These are phyloP conservation scores for Entomophthora muscae DNA, from an alignment of 371 early-diverging fungal genomes.

Conservation along the genomic window DNA sequence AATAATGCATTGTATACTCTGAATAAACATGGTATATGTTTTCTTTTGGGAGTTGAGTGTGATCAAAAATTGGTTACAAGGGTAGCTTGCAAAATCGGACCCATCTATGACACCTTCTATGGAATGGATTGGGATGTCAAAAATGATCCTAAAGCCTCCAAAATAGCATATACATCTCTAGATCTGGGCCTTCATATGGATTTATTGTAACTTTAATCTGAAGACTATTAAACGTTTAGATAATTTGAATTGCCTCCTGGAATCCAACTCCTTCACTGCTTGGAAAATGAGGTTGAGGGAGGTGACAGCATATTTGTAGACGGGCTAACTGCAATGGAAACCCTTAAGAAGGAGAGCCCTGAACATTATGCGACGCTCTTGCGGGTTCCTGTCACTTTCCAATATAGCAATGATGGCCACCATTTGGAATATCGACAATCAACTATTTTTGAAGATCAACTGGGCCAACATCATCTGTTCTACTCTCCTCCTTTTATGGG, in stretches of 20 bases:
- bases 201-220: conserved; percentile 40
- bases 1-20: conserved; percentile 32
- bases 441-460: conserved; percentile 38
- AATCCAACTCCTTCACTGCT: conserved; percentile 61
- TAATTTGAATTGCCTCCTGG: conserved; percentile 77
- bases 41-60: conserved; percentile 48
- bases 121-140: conserved; percentile 71
- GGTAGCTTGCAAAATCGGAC: conserved; percentile 55
- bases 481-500: conserved; percentile 88
- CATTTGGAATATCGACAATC: conserved; percentile 52
- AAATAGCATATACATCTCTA: conserved; percentile 75
- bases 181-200: conserved; percentile 84
- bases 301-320: conserved; percentile 70
- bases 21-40: conserved; percentile 48
- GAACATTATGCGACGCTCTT: conserved; percentile 37
- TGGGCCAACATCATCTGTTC: too few relatives aligned
- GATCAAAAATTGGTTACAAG: conserved; percentile 27
- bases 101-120: conserved; percentile 64
- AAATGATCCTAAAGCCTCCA: conserved; percentile 53
- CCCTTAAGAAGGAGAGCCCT: conserved; percentile 31
- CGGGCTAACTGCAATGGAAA: conserved; percentile 43
- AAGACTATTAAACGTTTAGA: conserved; percentile 14
- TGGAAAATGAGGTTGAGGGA: conserved; percentile 59
- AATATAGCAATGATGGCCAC: conserved; percentile 63
- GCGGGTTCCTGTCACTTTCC: conserved; percentile 52